These are phyloP conservation scores for Coemansia sp. DNA, from an alignment of 192 early-diverging fungal species.

Conservation along the genomic window DNA sequence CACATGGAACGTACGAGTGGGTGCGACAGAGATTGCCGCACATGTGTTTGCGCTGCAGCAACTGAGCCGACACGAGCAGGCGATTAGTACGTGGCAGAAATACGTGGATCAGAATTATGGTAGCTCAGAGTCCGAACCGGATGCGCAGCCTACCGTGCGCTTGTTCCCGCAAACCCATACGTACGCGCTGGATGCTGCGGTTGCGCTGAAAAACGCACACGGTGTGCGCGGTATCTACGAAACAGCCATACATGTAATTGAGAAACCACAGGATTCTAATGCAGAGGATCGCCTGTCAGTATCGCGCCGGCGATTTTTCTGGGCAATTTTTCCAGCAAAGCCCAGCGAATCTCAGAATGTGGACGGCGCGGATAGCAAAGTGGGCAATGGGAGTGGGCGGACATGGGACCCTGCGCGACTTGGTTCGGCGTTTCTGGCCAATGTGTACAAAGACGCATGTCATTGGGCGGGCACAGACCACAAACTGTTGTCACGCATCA, in stretches of 20 bases:
- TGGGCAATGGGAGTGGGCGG: not conserved
- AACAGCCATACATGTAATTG: slow-evolving; percentile 13
- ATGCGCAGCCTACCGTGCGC: not conserved
- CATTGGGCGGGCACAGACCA: not conserved
- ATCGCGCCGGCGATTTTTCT: slow-evolving; percentile 9
- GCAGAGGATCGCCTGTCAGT: not conserved
- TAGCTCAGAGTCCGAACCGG: not conserved
- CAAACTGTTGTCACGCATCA: slow-evolving; percentile 14
- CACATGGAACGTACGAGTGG: slow-evolving; percentile 24
- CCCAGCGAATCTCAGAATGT: not conserved
- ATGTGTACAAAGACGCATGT: slow-evolving; percentile 8
- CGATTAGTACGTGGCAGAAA: slow-evolving; percentile 25
- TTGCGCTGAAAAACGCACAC: slow-evolving; percentile 19
- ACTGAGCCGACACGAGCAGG: slow-evolving; percentile 11
- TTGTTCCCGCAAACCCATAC: slow-evolving; percentile 41
- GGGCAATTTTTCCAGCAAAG: slow-evolving; percentile 13
- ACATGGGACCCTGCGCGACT: slow-evolving; percentile 35
- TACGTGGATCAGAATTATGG: not conserved
- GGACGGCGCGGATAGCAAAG: not conserved
- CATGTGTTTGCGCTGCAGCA: slow-evolving; percentile 14
- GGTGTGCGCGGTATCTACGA: slow-evolving; percentile 24
- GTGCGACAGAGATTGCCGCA: slow-evolving; percentile 39
- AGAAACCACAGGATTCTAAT: not conserved
- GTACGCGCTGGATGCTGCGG: slow-evolving; percentile 33
- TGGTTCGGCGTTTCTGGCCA: slow-evolving; percentile 28